These are phyloP conservation scores for Xylaria intraflava DNA, from an alignment of 495 filamentous ascomycete species.

Conservation along the genomic window DNA sequence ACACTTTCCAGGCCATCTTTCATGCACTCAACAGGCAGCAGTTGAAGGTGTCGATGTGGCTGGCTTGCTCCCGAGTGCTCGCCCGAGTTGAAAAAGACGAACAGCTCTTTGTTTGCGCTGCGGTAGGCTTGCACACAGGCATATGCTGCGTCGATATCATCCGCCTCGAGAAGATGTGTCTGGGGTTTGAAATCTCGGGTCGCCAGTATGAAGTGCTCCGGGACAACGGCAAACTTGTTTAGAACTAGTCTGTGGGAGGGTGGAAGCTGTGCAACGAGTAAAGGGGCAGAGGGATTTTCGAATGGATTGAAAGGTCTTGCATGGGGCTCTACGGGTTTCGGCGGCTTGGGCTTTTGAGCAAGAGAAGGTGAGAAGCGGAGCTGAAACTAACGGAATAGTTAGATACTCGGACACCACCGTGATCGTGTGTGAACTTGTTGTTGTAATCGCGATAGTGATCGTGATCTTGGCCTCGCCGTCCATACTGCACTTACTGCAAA, in stretches of 20 bases:
- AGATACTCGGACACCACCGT: background rate
- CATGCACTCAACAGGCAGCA: constrained; percentile 67
- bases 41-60: constrained; percentile 72
- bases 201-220: constrained; percentile 72
- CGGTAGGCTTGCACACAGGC: constrained; percentile 60
- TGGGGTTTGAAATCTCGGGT: constrained; percentile 62
- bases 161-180: constrained; percentile 58
- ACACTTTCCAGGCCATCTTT: constrained; percentile 35
- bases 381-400: constrained; percentile 49
- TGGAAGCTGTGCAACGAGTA: constrained; percentile 56
- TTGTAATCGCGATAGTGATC: too few relatives aligned
- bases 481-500: constrained; percentile 40
- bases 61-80: constrained; percentile 71
- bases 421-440: too few relatives aligned
- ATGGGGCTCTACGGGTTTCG: constrained; percentile 33
- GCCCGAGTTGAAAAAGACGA: constrained; percentile 81
- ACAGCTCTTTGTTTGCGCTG: constrained; percentile 39
- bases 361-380: constrained; percentile 73
- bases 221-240: constrained; percentile 78
- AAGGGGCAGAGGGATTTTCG: constrained; percentile 53
- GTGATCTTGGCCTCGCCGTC: background rate
- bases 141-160: constrained; percentile 60
- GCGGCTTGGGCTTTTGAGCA: constrained; percentile 58
- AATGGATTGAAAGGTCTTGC: constrained; percentile 60
- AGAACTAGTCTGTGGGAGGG: constrained; percentile 60